These are phyloP conservation scores for Aschersonia sp. DNA, from an alignment of 2,329 filamentous ascomycete species.

Conservation along the genomic window DNA sequence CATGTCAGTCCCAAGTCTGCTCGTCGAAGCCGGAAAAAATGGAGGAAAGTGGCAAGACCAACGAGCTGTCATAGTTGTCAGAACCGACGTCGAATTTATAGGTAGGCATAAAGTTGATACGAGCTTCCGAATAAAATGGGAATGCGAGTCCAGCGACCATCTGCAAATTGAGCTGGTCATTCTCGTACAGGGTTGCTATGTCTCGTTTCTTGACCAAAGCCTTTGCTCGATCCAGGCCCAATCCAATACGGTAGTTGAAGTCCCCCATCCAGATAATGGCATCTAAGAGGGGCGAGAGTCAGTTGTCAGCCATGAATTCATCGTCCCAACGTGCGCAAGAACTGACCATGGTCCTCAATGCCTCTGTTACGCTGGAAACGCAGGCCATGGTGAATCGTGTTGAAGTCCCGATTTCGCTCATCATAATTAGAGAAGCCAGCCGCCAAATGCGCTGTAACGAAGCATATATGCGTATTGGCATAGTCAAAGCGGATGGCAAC, in stretches of 20 bases:
- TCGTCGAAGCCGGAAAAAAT: background rate
- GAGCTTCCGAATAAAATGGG: constrained; percentile 79
- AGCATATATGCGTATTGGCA: constrained; percentile 82
- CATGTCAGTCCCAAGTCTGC: background rate
- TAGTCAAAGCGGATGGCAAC: constrained; percentile 94
- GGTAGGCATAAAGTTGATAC: constrained; percentile 79
- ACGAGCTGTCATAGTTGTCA: constrained; percentile 86
- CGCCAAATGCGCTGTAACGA: constrained; percentile 91
- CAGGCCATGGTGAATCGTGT: constrained; percentile 73
- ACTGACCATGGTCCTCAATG: constrained; percentile 73
- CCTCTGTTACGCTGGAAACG: constrained; percentile 81
- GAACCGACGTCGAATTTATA: constrained; percentile 91
- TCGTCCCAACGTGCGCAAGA: background rate
- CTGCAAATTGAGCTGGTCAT: constrained; percentile 91
- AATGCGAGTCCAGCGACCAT: constrained; percentile 90
- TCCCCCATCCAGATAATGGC: constrained; percentile 90
- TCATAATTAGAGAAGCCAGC: constrained; percentile 96
- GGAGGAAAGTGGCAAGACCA: constrained; percentile 18
- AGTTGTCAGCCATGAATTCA: too few relatives aligned
- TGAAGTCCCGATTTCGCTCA: constrained; percentile 86
- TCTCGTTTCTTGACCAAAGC: constrained; percentile 59
- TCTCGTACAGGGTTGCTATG: constrained; percentile 69
- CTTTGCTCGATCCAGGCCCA: constrained; percentile 64
- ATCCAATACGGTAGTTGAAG: constrained; percentile 94
- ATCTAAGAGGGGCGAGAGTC: constrained; percentile 20